Percentiles rank a stretch among this genome's conserved stretches.
Evolutionary conservation across 78 protist species (phyloP).

Genomic region (Anaeramoeba ignava): DNA sequence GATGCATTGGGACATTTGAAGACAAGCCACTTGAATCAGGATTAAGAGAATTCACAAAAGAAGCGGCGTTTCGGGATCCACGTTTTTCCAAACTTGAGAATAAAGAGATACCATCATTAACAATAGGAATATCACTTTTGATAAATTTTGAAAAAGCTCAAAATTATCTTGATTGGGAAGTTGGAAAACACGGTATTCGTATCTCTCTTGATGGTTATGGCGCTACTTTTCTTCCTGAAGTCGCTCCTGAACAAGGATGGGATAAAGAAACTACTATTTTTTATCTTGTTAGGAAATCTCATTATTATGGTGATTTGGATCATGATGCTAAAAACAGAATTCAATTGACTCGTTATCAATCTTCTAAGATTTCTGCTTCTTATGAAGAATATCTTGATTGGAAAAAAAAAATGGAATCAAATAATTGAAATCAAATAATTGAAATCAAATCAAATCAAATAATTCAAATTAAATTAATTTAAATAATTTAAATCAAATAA

Average conservation of each 20-base stretch:
- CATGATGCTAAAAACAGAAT: neutral
- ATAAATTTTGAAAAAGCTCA: neutral
- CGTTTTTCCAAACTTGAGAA: neutral
- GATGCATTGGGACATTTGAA: slow-evolving; percentile 17
- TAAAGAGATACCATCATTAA: neutral
- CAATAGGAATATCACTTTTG: neutral
- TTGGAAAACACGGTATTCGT: slow-evolving; percentile 13
- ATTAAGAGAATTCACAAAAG: neutral
- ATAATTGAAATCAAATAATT: too few species aligned
- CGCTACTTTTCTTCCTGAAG: slow-evolving; percentile 4
- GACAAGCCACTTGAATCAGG: neutral
- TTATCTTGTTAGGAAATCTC: neutral
- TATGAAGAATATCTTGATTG: neutral
- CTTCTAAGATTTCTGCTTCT: neutral
- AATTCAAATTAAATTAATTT: too few species aligned
- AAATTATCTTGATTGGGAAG: neutral
- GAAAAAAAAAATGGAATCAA: neutral
- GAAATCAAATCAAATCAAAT: too few species aligned
- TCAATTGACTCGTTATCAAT: neutral
- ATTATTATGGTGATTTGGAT: neutral
- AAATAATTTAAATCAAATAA: too few species aligned
- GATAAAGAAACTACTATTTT: neutral
- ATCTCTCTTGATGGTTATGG: neutral
- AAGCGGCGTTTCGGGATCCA: slow-evolving; percentile 1
- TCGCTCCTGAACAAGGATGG: neutral